Percentiles rank a stretch among this genome's conserved stretches.
These are phyloP conservation scores for Candida ascalaphidarum DNA, from an alignment of 805 yeast species.

Conservation along the genomic window DNA sequence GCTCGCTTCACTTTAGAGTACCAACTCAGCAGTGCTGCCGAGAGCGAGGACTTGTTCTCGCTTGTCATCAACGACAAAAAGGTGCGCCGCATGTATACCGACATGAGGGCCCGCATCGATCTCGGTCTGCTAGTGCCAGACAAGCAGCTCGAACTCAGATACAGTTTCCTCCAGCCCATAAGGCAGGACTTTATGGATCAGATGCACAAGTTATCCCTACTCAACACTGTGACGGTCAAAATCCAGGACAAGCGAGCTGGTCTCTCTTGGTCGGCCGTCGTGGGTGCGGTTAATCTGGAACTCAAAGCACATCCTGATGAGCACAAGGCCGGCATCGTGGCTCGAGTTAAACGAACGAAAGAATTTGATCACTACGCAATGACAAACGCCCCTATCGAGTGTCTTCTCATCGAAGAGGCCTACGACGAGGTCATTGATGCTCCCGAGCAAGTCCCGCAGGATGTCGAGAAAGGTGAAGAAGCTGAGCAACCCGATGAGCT, in stretches of 20 bases:
- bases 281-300: conserved; percentile 23
- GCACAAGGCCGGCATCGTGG: conserved; percentile 20
- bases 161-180: conserved; percentile 22
- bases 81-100: conserved; percentile 3
- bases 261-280: conserved; percentile 18
- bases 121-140: background rate
- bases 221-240: conserved; percentile 4
- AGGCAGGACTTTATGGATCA: conserved; percentile 20
- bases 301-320: conserved; percentile 22
- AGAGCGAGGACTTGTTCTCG: conserved; percentile 32
- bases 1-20: conserved; percentile 55
- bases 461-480: too few species aligned
- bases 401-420: conserved; percentile 16
- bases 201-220: conserved; percentile 6
- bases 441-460: conserved; percentile 3
- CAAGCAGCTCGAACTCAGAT: conserved; percentile 8
- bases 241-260: too few species aligned
- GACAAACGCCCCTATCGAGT: conserved; percentile 40
- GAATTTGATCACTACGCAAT: conserved; percentile 45
- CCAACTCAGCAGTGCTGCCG: conserved; percentile 35
- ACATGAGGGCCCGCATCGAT: background rate
- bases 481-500: too few species aligned
- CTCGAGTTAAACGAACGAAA: conserved; percentile 36
- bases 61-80: conserved; percentile 14
- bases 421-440: too few species aligned